These are phyloP conservation scores for Citrus glauca DNA, from an alignment of 345 rosid genomes.

Conservation along the genomic window DNA sequence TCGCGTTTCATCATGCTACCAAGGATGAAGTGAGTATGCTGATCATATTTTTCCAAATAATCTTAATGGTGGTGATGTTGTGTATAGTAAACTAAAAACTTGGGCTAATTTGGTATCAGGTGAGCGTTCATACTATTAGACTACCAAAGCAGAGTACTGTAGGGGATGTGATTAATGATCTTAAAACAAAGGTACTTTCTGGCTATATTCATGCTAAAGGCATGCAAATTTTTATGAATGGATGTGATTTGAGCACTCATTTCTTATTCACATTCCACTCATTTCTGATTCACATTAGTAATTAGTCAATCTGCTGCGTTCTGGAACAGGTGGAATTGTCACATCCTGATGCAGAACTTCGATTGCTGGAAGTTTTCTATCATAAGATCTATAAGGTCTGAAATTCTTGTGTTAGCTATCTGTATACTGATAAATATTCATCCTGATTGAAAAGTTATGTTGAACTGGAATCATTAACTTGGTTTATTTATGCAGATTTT, in stretches of 20 bases:
- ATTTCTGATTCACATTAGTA: background rate
- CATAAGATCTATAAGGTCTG: conserved; percentile 93
- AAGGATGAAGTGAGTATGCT: conserved; percentile 73
- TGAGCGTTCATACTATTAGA: conserved; percentile 75
- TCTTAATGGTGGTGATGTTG: background rate
- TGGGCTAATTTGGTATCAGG: conserved; percentile 40
- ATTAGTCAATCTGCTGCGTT: conserved; percentile 9
- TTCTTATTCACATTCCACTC: background rate
- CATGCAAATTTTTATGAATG: conserved; percentile 11
- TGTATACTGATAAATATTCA: background rate
- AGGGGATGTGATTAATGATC: conserved; percentile 86
- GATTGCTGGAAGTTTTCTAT: conserved; percentile 87
- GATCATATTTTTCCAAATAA: background rate
- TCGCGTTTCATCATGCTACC: conserved; percentile 72
- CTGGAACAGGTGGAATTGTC: conserved; percentile 85
- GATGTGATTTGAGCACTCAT: background rate
- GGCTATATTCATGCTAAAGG: background rate
- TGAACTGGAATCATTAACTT: background rate
- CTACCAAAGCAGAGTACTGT: conserved; percentile 93
- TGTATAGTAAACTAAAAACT: conserved; percentile 17
- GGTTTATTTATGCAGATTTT: conserved; percentile 58
- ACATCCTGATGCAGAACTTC: conserved; percentile 79
- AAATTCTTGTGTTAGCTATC: background rate
- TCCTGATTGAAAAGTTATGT: background rate
- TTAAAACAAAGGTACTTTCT: conserved; percentile 70